Conservation (phyloP, 2,329 filamentous ascomycete genomes). For the Botrytis hyacinthi region DNA sequence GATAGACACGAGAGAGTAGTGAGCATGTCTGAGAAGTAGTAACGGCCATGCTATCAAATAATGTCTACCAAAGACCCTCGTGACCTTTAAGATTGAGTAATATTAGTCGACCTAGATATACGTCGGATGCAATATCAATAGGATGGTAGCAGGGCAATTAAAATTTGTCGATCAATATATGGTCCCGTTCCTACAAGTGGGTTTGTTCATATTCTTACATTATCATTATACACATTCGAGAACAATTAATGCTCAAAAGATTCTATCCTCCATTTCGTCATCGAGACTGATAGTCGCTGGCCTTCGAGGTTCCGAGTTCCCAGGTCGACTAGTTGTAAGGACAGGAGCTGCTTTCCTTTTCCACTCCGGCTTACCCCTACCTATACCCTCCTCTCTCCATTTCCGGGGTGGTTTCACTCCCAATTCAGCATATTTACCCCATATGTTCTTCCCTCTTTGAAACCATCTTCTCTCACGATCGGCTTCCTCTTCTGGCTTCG, state of each 20-base stretch:
- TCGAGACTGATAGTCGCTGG: not conserved
- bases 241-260: constrained; percentile 24
- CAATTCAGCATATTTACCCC: constrained; percentile 57
- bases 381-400: constrained; percentile 50
- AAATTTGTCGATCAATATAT: not conserved
- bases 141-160: not conserved
- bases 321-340: constrained; percentile 28
- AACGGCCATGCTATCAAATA: not conserved
- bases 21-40: not conserved
- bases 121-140: constrained; percentile 5
- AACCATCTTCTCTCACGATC: constrained; percentile 61
- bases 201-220: not conserved
- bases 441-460: constrained; percentile 57
- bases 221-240: not conserved
- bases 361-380: constrained; percentile 35
- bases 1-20: not conserved
- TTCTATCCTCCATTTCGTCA: constrained; percentile 26
- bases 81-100: constrained; percentile 1
- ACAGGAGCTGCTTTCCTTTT: constrained; percentile 20
- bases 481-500: constrained; percentile 55
- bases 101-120: not conserved
- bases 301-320: constrained; percentile 11
- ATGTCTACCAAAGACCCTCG: not conserved
- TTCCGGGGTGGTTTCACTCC: constrained; percentile 59
- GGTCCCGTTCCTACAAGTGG: not conserved